phyloP scores from a whole-genome alignment of 768 basidiomycete species.

The Mycena amicta region DNA sequence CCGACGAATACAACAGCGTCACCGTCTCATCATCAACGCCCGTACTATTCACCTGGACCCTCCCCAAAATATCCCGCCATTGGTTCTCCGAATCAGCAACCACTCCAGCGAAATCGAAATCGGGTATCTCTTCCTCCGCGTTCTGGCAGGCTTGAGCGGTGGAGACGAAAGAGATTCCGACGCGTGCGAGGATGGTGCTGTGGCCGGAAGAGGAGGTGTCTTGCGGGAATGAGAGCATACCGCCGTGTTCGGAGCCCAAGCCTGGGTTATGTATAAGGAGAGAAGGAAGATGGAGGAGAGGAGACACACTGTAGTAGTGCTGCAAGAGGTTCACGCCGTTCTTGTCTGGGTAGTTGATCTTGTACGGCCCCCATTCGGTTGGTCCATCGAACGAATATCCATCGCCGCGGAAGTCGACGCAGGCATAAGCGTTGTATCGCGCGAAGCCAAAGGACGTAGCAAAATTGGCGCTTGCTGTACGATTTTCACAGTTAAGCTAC shows the following conservation, averaged over 20 bases:
- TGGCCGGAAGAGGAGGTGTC: slow-evolving; percentile 35
- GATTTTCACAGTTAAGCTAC: background rate
- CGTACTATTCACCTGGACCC: slow-evolving; percentile 54
- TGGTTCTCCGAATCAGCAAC: slow-evolving; percentile 42
- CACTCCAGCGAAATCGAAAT: slow-evolving; percentile 57
- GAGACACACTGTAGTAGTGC: slow-evolving; percentile 47
- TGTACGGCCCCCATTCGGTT: slow-evolving; percentile 58
- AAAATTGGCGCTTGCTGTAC: slow-evolving; percentile 41
- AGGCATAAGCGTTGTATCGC: slow-evolving; percentile 58
- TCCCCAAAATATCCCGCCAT: slow-evolving; percentile 62
- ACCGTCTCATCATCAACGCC: slow-evolving; percentile 52
- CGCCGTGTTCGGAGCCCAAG: slow-evolving; percentile 54
- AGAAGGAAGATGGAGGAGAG: background rate
- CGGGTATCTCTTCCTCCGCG: slow-evolving; percentile 61
- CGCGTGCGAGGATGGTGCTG: slow-evolving; percentile 57
- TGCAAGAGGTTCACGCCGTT: slow-evolving; percentile 46
- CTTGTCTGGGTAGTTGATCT: slow-evolving; percentile 51
- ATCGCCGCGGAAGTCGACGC: slow-evolving; percentile 61
- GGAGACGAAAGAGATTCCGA: slow-evolving; percentile 68
- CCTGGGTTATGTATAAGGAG: slow-evolving; percentile 30
- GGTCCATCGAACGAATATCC: slow-evolving; percentile 49
- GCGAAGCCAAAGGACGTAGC: slow-evolving; percentile 63
- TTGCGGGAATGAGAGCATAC: slow-evolving; percentile 52
- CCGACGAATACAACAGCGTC: slow-evolving; percentile 62
- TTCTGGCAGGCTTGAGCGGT: slow-evolving; percentile 60